These are phyloP conservation scores for Syzygium oleosum DNA, from an alignment of 345 rosid species.

Conservation along the genomic window DNA sequence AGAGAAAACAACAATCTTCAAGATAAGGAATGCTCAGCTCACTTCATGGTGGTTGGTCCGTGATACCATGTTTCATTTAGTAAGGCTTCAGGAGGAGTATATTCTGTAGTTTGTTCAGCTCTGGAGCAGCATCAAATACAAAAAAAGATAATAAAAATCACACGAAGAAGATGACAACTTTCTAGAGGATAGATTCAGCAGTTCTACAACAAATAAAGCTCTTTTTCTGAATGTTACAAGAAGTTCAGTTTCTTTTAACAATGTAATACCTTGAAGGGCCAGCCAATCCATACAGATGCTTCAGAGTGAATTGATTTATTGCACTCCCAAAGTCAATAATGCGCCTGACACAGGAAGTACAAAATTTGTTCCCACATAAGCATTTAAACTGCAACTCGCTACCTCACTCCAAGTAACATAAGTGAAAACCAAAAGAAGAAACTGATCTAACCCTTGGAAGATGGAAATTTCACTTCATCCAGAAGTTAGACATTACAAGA, in stretches of 20 bases:
- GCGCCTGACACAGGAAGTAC: slow-evolving; percentile 44
- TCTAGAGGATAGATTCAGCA: neutral
- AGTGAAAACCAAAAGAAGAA: neutral
- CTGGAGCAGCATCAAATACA: slow-evolving; percentile 24
- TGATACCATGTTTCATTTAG: slow-evolving; percentile 77
- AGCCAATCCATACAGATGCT: slow-evolving; percentile 64
- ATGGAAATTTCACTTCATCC: neutral
- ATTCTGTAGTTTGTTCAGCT: slow-evolving; percentile 83
- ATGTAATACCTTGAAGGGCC: slow-evolving; percentile 83
- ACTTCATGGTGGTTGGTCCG: slow-evolving; percentile 37
- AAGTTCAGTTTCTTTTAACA: neutral
- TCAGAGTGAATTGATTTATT: slow-evolving; percentile 72
- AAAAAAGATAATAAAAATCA: neutral
- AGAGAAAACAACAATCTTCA: neutral
- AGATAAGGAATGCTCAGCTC: neutral
- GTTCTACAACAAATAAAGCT: neutral
- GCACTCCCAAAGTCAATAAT: slow-evolving; percentile 97
- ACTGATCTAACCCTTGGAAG: neutral
- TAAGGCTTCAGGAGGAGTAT: slow-evolving; percentile 84
- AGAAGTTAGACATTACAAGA: neutral
- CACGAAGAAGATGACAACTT: neutral
- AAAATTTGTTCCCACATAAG: neutral
- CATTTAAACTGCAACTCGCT: neutral
- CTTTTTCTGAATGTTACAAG: neutral
- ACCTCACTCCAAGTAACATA: neutral